Evolutionary conservation across 176 grass and related monocot species (phyloP).

Genomic region (Musa beccarii): DNA sequence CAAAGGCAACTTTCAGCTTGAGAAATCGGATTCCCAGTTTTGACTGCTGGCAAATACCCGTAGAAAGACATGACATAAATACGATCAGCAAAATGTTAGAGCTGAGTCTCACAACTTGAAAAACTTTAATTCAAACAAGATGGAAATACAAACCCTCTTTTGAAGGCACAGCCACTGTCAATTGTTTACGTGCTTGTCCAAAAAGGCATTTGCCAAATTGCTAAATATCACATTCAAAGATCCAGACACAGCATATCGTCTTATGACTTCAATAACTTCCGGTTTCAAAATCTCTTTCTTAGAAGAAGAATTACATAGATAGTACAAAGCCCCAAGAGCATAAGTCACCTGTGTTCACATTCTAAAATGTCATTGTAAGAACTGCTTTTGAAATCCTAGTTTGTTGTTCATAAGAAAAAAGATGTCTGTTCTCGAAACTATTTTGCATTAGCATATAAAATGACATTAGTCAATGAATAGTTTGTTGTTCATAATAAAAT

Average conservation of each 20-base stretch:
- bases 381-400: neutral
- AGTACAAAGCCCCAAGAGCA: slow-evolving; percentile 67
- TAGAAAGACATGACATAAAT: neutral
- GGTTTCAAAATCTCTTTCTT: slow-evolving; percentile 79
- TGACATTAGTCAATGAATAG: neutral
- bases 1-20: no score
- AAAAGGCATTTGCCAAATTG: slow-evolving; percentile 68
- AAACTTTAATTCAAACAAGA: neutral
- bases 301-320: slow-evolving; percentile 31
- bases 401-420: no score
- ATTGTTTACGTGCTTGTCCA: slow-evolving; percentile 47
- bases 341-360: slow-evolving; percentile 49
- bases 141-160: neutral
- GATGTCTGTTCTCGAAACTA: no score
- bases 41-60: neutral
- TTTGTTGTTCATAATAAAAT: neutral
- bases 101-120: neutral
- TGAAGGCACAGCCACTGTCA: slow-evolving; percentile 14
- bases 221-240: slow-evolving; percentile 36
- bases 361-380: neutral
- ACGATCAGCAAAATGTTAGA: neutral
- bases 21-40: neutral
- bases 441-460: neutral
- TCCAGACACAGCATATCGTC: slow-evolving; percentile 46
- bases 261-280: slow-evolving; percentile 38